These are phyloP conservation scores for Mycena indigotica DNA, from an alignment of 768 basidiomycete species.

Conservation along the genomic window DNA sequence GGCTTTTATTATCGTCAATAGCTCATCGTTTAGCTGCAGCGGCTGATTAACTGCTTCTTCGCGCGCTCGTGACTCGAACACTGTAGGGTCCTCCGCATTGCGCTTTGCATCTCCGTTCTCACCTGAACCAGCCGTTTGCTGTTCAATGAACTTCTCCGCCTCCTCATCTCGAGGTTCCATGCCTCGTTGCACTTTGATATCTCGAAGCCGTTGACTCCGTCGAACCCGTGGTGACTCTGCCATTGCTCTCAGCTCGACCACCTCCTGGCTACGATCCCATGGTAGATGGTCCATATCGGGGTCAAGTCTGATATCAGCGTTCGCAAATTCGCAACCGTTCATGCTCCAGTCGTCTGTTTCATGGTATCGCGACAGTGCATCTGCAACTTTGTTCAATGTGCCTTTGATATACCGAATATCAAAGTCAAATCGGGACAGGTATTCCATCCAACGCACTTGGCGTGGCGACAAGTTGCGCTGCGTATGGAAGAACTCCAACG, in stretches of 20 bases:
- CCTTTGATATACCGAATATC: constrained; percentile 32
- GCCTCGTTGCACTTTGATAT: too few species aligned
- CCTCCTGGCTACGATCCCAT: constrained; percentile 7
- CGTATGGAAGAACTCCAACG: constrained; percentile 31
- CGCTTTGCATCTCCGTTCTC: background rate
- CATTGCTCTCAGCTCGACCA: too few species aligned
- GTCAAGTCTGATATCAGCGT: constrained; percentile 6
- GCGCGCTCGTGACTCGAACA: background rate
- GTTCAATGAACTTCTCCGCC: background rate
- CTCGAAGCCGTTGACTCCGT: too few species aligned
- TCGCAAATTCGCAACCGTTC: constrained; percentile 27
- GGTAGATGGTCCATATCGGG: constrained; percentile 23
- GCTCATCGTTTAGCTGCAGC: background rate
- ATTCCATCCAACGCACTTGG: constrained; percentile 35
- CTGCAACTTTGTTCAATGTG: constrained; percentile 29
- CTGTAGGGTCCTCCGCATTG: background rate
- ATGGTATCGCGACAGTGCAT: constrained; percentile 34
- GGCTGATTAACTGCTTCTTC: background rate
- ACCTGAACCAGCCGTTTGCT: too few species aligned
- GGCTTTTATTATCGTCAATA: background rate
- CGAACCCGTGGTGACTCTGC: too few species aligned
- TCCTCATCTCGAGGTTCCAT: too few species aligned
- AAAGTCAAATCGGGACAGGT: constrained; percentile 29
- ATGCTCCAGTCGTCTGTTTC: constrained; percentile 26
- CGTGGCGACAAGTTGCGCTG: constrained; percentile 21